These are phyloP conservation scores for Flaveria brownii DNA, from an alignment of 129 eudicot species.

Conservation along the genomic window DNA sequence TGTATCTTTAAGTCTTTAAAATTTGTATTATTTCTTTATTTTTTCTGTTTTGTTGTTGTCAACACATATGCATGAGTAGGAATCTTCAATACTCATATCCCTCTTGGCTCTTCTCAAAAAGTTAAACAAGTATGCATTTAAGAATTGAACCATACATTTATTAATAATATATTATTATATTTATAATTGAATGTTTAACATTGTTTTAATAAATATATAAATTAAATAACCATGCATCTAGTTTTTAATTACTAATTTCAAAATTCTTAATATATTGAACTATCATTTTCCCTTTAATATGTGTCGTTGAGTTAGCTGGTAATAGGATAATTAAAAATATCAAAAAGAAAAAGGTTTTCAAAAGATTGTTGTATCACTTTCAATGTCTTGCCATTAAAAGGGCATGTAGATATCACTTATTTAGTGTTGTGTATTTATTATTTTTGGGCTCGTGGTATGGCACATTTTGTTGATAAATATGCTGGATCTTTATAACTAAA, in stretches of 20 bases:
- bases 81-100: neutral
- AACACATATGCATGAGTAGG: constrained; percentile 9
- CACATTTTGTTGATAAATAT: too few species aligned
- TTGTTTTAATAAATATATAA: neutral
- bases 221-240: neutral
- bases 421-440: neutral
- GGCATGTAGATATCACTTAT: neutral
- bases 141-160: neutral
- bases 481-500: too few species aligned
- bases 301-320: constrained; percentile 25
- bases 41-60: constrained; percentile 15
- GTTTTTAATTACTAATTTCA: too few species aligned
- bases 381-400: constrained; percentile 17
- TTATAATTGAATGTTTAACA: neutral
- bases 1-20: neutral
- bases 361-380: constrained; percentile 21
- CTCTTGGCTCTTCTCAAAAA: neutral
- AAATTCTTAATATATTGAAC: neutral
- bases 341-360: constrained; percentile 1
- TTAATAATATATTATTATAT: neutral
- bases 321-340: neutral
- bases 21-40: neutral
- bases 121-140: neutral
- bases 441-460: neutral
- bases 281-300: neutral